Percentiles rank a stretch among this genome's conserved stretches.
These are phyloP conservation scores for Trichosporon faecale DNA, from an alignment of 1,284 basidiomycete species.

Conservation along the genomic window DNA sequence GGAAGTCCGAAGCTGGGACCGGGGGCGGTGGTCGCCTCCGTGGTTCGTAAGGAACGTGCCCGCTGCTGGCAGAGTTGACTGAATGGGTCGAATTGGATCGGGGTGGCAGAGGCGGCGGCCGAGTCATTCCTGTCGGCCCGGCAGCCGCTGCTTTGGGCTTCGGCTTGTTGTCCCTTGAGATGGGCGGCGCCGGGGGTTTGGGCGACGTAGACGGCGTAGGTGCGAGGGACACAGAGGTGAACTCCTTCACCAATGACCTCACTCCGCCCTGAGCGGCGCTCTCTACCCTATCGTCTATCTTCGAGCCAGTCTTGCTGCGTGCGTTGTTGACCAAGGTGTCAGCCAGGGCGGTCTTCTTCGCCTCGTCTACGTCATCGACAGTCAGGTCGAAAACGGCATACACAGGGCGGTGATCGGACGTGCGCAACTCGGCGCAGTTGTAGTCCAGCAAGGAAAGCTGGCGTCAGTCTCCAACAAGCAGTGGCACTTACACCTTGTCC, in stretches of 20 bases:
- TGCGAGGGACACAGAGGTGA: slow-evolving; percentile 18
- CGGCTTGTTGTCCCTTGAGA: slow-evolving; percentile 22
- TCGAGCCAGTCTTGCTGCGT: slow-evolving; percentile 8
- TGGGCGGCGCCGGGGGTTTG: slow-evolving; percentile 16
- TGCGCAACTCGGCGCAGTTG: slow-evolving; percentile 69
- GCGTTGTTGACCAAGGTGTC: slow-evolving; percentile 15
- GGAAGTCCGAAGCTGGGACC: slow-evolving; percentile 21
- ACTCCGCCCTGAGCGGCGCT: slow-evolving; percentile 27
- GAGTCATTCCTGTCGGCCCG: background rate
- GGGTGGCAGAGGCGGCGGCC: background rate
- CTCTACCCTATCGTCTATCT: slow-evolving; percentile 23
- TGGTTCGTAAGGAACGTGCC: slow-evolving; percentile 21
- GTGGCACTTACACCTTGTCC: slow-evolving; percentile 64
- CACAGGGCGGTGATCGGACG: slow-evolving; percentile 94
- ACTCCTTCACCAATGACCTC: slow-evolving; percentile 26
- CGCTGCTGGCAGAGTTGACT: slow-evolving; percentile 17
- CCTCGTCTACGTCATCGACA: slow-evolving; percentile 72
- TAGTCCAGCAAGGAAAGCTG: slow-evolving; percentile 48
- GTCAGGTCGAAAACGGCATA: slow-evolving; percentile 76
- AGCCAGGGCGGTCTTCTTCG: slow-evolving; percentile 59
- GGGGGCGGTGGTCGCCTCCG: slow-evolving; percentile 12
- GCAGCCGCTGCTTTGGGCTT: background rate
- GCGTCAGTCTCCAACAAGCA: slow-evolving; percentile 54
- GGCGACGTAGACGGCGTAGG: slow-evolving; percentile 12
- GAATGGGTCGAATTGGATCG: background rate